Evolutionary conservation across 2,329 filamentous ascomycete species (phyloP).

Genomic region (Colletotrichum chrysophilum): DNA sequence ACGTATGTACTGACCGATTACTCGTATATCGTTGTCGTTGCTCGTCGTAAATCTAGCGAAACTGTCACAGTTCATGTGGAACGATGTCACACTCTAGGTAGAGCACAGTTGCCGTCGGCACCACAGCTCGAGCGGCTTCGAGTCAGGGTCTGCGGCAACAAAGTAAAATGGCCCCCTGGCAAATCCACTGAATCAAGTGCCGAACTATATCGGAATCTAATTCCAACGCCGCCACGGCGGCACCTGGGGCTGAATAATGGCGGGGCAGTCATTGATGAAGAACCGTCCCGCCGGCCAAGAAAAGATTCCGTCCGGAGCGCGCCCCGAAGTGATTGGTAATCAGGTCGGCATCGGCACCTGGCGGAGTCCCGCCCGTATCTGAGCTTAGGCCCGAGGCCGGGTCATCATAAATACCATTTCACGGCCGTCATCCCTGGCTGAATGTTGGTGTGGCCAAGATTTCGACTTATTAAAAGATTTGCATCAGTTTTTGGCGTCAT

Average conservation of each 20-base stretch:
- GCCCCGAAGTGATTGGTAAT: constrained; percentile 18
- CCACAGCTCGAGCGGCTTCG: background rate
- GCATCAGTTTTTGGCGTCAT: background rate
- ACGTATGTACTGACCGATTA: background rate
- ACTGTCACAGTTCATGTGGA: background rate
- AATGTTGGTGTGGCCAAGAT: background rate
- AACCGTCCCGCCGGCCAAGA: background rate
- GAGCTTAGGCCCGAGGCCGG: background rate
- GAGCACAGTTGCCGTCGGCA: background rate
- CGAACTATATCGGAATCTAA: background rate
- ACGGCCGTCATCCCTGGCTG: background rate
- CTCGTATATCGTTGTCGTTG: background rate
- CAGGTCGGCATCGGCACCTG: background rate
- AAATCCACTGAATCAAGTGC: background rate
- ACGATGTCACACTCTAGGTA: background rate
- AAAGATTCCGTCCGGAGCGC: constrained; percentile 17
- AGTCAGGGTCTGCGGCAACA: background rate
- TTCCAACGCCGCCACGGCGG: background rate
- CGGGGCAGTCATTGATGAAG: background rate
- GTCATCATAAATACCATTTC: background rate
- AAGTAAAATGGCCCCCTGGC: background rate
- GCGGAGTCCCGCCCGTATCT: constrained; percentile 15
- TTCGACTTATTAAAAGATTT: background rate
- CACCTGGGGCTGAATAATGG: constrained; percentile 1
- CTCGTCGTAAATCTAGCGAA: background rate